Conservation (phyloP, 129 eudicot genomes). For the Lactuca saligna region DNA sequence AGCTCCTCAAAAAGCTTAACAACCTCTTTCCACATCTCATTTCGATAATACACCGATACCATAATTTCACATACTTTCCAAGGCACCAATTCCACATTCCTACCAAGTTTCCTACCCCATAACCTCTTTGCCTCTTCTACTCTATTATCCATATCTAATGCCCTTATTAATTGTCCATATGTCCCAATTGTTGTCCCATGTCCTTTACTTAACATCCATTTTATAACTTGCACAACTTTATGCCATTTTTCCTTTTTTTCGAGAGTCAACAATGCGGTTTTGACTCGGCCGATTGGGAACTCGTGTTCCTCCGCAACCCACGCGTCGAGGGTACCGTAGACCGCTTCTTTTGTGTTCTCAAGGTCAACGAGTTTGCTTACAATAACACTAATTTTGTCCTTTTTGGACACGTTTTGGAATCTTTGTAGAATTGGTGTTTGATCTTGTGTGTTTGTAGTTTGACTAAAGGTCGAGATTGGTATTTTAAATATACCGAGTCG, state of each 20-base stretch:
- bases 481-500: constrained; percentile 27
- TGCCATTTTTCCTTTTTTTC: constrained; percentile 82
- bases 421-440: constrained; percentile 21
- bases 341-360: constrained; percentile 60
- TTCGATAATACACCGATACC: constrained; percentile 71
- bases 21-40: constrained; percentile 66
- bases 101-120: constrained; percentile 78
- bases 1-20: constrained; percentile 68
- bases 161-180: constrained; percentile 75
- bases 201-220: constrained; percentile 97
- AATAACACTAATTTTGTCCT: constrained; percentile 52
- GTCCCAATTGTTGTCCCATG: constrained; percentile 77
- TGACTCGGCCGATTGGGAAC: constrained; percentile 81
- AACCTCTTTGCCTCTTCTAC: constrained; percentile 75
- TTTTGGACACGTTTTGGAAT: constrained; percentile 42
- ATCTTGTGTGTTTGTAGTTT: constrained; percentile 30
- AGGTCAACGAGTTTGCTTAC: constrained; percentile 49
- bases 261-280: constrained; percentile 51
- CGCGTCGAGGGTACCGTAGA: constrained; percentile 74
- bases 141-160: constrained; percentile 81
- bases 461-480: constrained; percentile 29
- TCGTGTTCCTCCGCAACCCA: constrained; percentile 84
- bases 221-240: constrained; percentile 72
- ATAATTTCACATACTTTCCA: constrained; percentile 77
- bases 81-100: constrained; percentile 62